Evolutionary conservation across 83 land plant species (phyloP), one percentile per base, ranked within the genome.

Genomic region (Diphasiastrum complanatum): DNA sequence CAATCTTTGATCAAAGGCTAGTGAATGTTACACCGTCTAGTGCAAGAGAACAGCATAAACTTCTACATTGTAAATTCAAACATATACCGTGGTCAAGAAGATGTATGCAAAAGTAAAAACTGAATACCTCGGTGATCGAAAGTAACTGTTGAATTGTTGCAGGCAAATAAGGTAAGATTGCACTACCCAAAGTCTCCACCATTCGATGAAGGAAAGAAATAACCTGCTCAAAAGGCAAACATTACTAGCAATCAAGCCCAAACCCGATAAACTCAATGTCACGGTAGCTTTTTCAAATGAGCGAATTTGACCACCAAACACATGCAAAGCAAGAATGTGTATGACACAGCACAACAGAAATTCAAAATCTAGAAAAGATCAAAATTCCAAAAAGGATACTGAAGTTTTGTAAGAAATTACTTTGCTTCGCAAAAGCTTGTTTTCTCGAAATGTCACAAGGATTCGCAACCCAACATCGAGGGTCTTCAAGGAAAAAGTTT

Each of bases 171-270:
- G 92, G 97, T 60, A 91, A 81, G 20, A 91, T 75, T 37, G 87
- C 81, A 48, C 87, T 63, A 32, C 97, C 97, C 62, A 91, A 65
- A 16, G 81, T 88, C 28, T 85, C 96, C 59, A 91, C 84, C 97
- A 91, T 91, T 20, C 90, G 81, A 70, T 91, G 97, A 26, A 91
- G 78, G 69, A 88, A 91, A 12, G 97, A 91, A 37, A 78, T 77
- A n/a, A 88, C 87, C 97, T 91, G 68, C 41, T 68, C 1, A 20
- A n/a, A 67, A 43, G 52, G 4, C n/a, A 48, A 18, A 48, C 23
- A 4, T 18, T 6, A 18, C 6, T 4, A 18, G 18, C 18, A 24
- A 18, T 18, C n/a, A 48, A 6, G 51, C 6, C 23, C 51, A 8
- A n/a, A n/a, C n/a, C n/a, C n/a, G n/a, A n/a, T n/a, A n/a, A n/a